Evolutionary conservation across 2,329 filamentous ascomycete species (phyloP).

Genomic region (Keithomyces neogunnii): DNA sequence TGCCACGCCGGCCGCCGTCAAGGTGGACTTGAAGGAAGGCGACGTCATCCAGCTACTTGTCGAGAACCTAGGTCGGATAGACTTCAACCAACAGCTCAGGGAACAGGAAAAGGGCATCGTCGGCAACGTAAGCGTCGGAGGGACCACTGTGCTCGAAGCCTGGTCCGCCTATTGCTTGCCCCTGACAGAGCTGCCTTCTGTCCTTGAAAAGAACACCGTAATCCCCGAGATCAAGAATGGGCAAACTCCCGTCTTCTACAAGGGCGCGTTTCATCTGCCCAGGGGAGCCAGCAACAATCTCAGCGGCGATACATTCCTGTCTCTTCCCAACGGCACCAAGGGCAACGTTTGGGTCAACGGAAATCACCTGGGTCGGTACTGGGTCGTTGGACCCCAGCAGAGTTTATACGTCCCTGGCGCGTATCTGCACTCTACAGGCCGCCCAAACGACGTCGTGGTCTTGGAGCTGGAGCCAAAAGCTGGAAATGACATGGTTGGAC

Average conservation of each 20-base stretch:
- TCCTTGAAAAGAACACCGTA: not conserved
- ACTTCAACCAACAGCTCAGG: constrained; percentile 31
- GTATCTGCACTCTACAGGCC: constrained; percentile 19
- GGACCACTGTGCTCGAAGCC: constrained; percentile 15
- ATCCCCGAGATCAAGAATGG: not conserved
- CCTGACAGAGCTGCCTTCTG: constrained; percentile 2
- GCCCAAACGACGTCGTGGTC: constrained; percentile 30
- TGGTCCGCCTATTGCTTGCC: constrained; percentile 32
- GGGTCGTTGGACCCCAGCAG: constrained; percentile 38
- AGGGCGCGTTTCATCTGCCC: constrained; percentile 18
- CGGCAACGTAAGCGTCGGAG: constrained; percentile 32
- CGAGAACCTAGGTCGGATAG: constrained; percentile 42
- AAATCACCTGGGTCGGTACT: constrained; percentile 36
- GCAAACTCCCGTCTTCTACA: constrained; percentile 8
- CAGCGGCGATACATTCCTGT: constrained; percentile 27
- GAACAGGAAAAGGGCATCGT: constrained; percentile 39
- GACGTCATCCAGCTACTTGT: constrained; percentile 35
- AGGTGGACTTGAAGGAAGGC: constrained; percentile 25
- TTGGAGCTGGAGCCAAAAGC: constrained; percentile 32
- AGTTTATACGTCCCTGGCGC: constrained; percentile 36
- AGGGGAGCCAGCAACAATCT: constrained; percentile 7
- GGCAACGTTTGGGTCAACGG: constrained; percentile 38
- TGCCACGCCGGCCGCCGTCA: constrained; percentile 26
- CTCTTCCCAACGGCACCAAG: constrained; percentile 31
- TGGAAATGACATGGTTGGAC: not conserved